phyloP scores from a whole-genome alignment of 768 basidiomycete genomes.

The Leucocoprinus leucothites region DNA sequence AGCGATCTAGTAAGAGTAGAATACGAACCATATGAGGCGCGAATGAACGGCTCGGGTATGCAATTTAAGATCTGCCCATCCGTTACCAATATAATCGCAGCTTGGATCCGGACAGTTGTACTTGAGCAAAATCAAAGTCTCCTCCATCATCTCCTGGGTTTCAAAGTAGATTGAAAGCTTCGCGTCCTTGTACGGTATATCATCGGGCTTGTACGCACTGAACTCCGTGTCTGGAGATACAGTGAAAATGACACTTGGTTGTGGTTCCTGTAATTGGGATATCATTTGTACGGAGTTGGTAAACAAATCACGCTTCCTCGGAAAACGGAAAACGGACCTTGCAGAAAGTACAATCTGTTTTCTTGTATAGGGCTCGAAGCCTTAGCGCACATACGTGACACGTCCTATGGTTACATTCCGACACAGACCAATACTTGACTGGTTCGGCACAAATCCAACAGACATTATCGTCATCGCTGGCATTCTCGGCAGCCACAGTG shows the following conservation, averaged over 20 bases:
- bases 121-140: constrained; percentile 83
- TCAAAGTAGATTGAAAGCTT: constrained; percentile 85
- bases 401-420: constrained; percentile 90
- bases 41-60: constrained; percentile 78
- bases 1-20: not conserved
- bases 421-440: constrained; percentile 84
- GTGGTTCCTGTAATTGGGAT: constrained; percentile 52
- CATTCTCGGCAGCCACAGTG: constrained; percentile 3
- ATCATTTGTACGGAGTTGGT: no score
- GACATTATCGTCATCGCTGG: constrained; percentile 36
- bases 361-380: constrained; percentile 90
- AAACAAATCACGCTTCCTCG: no score
- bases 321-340: constrained; percentile 53
- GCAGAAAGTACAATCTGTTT: constrained; percentile 91
- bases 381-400: constrained; percentile 93
- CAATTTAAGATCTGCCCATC: constrained; percentile 88
- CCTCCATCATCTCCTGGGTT: constrained; percentile 92
- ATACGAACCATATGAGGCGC: constrained; percentile 74
- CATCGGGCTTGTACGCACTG: constrained; percentile 51
- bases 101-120: constrained; percentile 90
- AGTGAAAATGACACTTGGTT: constrained; percentile 75
- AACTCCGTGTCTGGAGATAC: constrained; percentile 58
- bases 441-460: constrained; percentile 97
- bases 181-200: constrained; percentile 61
- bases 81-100: constrained; percentile 81